These are phyloP conservation scores for Neotropicomus parvogracilis DNA, from an alignment of 1,284 basidiomycete genomes.

Conservation along the genomic window DNA sequence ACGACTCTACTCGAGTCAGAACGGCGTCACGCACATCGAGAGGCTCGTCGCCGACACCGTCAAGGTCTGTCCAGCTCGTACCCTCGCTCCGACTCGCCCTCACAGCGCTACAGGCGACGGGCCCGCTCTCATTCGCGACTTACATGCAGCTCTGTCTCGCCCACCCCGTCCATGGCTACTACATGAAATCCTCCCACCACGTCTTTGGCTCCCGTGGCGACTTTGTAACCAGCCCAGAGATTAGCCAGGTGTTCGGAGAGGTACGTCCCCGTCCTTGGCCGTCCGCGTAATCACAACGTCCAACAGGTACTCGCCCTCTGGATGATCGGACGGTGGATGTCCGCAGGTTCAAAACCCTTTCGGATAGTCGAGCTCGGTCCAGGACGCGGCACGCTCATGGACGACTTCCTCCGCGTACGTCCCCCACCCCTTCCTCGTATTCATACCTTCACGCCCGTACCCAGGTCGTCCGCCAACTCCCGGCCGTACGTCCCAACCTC, in stretches of 20 bases:
- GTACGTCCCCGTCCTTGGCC: constrained; percentile 42
- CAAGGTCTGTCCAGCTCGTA: constrained; percentile 42
- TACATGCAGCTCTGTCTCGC: constrained; percentile 89
- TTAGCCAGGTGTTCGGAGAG: constrained; percentile 96
- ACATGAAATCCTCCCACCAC: constrained; percentile 67
- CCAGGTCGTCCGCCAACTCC: constrained; percentile 55
- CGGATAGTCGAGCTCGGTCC: constrained; percentile 92
- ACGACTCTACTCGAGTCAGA: constrained; percentile 5
- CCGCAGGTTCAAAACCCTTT: constrained; percentile 53
- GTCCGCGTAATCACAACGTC: constrained; percentile 10
- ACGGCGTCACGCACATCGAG: constrained; percentile 45
- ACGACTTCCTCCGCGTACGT: constrained; percentile 83
- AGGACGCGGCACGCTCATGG: constrained; percentile 89
- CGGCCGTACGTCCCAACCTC: constrained; percentile 39
- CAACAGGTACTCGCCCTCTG: constrained; percentile 80
- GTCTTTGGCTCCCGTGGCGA: constrained; percentile 89
- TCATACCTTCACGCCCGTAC: not conserved
- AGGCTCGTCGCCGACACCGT: constrained; percentile 65
- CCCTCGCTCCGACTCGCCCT: not conserved
- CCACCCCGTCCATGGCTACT: constrained; percentile 88
- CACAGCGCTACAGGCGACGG: constrained; percentile 59
- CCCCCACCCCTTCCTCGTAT: constrained; percentile 14
- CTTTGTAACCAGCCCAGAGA: constrained; percentile 96
- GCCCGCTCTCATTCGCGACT: constrained; percentile 79
- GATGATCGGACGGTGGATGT: constrained; percentile 79